Base-by-base conservation (phyloP, 2,329 filamentous ascomycete species). In the Sarocladium oryzae region DNA sequence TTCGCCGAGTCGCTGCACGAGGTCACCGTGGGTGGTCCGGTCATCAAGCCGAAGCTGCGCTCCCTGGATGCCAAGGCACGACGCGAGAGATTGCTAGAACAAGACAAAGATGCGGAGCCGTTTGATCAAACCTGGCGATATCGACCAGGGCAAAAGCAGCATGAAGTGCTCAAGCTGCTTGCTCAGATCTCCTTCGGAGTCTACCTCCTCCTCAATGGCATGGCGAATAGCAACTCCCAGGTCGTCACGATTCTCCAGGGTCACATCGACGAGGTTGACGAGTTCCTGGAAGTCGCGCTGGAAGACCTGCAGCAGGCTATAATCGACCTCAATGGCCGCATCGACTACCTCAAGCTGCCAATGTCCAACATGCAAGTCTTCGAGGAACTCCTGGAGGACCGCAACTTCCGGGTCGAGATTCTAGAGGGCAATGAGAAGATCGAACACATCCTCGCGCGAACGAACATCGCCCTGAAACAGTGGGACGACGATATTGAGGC, bases 151-250 rank as follows among this genome's bases (percentile, higher is more conserved):
- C 88, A 93, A 64, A 80, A 82, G 61, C 86, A 89, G 62, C 93
- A 97, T 63, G 89, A 95, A 56, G 73, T 97, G 54, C 85, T 86
- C 74, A 96, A 96, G 70, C 80, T 96, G 46, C 81, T 95, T 63
- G 85, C 92, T 15, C 92, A 97, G 68, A 91, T 97, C 58, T 86
- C 89, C 1, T 97, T 97, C 66, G 92, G 93, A 18, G 85, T 97
- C 33, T 91, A 96, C 66, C 75, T 97, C 40, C 71, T 97, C 52
- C 81, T 95, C 51, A 85, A 91, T 61, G 84, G 85, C 54, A 81
- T 95, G 65, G 91, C 93, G 50, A 95, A 92, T 67, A 95, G 89
- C 58, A 88, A 95, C 58, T 77, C 83, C 30, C 88, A 95, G 64
- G 92, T 96, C 11, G 85, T 96, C 56, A 84, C 79, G 56, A 97